Percentiles rank a stretch among this genome's conserved stretches.
Evolutionary conservation across 768 basidiomycete genomes (phyloP).

Genomic region (Galerina marginata): DNA sequence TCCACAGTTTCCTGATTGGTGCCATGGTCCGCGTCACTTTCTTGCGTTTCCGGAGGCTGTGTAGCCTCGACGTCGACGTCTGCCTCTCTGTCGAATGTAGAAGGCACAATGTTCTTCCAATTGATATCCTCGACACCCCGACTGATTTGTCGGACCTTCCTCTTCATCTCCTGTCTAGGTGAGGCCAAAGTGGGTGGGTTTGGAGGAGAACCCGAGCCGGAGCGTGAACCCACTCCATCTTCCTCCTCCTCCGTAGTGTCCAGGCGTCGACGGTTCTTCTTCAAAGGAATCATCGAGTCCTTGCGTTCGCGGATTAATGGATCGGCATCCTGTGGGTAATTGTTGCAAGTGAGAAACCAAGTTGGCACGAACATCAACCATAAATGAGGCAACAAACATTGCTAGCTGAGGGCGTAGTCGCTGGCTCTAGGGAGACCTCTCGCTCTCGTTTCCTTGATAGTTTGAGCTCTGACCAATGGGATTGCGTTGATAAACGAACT

Average conservation of each 20-base stretch:
- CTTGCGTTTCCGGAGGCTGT: conserved; percentile 15
- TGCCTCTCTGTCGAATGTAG: conserved; percentile 32
- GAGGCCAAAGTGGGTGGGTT: conserved; percentile 49
- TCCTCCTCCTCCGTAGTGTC: conserved; percentile 71
- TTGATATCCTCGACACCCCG: conserved; percentile 80
- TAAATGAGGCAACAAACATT: conserved; percentile 35
- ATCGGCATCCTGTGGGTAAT: conserved; percentile 46
- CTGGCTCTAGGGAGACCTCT: conserved; percentile 78
- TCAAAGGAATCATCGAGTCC: conserved; percentile 67
- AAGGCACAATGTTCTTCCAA: conserved; percentile 60
- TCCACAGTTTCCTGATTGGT: conserved; percentile 3
- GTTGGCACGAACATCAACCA: not conserved
- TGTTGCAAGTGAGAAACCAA: conserved; percentile 6
- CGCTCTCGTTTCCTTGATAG: conserved; percentile 76
- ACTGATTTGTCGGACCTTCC: conserved; percentile 74
- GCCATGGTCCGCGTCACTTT: conserved; percentile 4
- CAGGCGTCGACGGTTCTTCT: conserved; percentile 74
- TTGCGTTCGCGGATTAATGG: conserved; percentile 45
- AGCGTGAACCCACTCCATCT: conserved; percentile 46
- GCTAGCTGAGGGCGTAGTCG: conserved; percentile 49
- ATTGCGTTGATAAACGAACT: conserved; percentile 18
- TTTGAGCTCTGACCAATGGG: conserved; percentile 43
- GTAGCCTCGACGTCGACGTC: conserved; percentile 12
- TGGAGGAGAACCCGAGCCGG: conserved; percentile 50
- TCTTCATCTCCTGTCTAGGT: conserved; percentile 80